Evolutionary conservation across 2,329 filamentous ascomycete species (phyloP).

Genomic region (Cryphonectria parasitica): DNA sequence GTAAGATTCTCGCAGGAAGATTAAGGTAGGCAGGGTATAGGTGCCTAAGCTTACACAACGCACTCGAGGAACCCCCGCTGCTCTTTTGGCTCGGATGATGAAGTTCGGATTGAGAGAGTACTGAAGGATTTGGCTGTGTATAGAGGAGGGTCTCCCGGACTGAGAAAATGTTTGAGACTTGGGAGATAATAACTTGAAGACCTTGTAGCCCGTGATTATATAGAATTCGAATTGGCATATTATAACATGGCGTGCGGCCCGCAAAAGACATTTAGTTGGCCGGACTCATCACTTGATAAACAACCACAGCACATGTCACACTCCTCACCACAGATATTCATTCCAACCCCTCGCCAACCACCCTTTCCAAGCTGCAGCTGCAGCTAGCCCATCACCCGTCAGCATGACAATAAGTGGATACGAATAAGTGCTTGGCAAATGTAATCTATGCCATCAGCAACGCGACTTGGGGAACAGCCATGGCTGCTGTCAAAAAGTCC

Average conservation of each 20-base stretch:
- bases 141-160: not conserved
- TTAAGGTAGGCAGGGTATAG: not conserved
- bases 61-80: not conserved
- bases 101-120: not conserved
- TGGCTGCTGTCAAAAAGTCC: not conserved
- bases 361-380: not conserved
- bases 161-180: not conserved
- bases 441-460: not conserved
- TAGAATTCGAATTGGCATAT: not conserved
- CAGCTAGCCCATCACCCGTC: not conserved
- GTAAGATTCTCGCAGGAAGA: not conserved
- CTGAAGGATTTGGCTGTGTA: not conserved
- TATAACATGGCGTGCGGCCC: no score
- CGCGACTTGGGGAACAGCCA: not conserved
- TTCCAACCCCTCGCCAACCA: not conserved
- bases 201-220: not conserved
- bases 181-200: no score
- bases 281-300: not conserved
- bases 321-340: not conserved
- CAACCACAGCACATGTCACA: not conserved
- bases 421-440: not conserved
- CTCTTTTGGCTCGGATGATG: not conserved
- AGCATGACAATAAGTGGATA: conserved; percentile 2
- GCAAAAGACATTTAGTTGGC: not conserved
- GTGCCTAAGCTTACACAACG: not conserved